phyloP scores from a whole-genome alignment of 1,284 basidiomycete genomes.

The Trametes hirsuta region DNA sequence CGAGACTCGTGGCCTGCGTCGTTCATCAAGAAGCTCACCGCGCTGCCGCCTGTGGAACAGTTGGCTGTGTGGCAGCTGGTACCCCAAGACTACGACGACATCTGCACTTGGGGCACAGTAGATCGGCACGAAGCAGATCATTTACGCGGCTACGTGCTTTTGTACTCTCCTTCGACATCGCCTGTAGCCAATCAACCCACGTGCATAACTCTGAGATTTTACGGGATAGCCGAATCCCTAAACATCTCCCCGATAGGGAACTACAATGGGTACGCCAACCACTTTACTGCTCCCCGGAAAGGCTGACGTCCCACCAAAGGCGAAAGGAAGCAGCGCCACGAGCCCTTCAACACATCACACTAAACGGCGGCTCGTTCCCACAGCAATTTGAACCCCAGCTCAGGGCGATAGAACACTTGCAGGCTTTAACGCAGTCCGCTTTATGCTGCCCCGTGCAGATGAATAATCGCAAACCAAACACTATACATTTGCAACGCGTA shows the following conservation, averaged over 20 bases:
- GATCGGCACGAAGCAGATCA: no score
- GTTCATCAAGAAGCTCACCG: no score
- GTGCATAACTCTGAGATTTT: not conserved
- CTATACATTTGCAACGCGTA: not conserved
- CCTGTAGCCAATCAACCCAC: not conserved
- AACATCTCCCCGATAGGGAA: not conserved
- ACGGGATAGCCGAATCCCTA: not conserved
- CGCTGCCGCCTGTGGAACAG: no score
- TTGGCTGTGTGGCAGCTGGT: no score
- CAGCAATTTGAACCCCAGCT: not conserved
- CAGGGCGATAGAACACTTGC: not conserved
- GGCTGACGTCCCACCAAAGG: no score
- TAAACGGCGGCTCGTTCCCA: not conserved
- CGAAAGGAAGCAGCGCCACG: not conserved
- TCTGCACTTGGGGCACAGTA: no score
- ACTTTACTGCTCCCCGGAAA: no score
- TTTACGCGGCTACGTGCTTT: not conserved
- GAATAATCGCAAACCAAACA: not conserved
- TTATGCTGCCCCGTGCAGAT: not conserved
- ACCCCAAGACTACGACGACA: no score
- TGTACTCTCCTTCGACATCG: not conserved
- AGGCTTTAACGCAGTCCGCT: not conserved
- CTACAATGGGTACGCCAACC: not conserved
- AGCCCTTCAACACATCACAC: not conserved
- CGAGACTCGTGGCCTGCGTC: no score